Evolutionary conservation across 768 basidiomycete genomes (phyloP).

Genomic region (Naganishia onofrii): DNA sequence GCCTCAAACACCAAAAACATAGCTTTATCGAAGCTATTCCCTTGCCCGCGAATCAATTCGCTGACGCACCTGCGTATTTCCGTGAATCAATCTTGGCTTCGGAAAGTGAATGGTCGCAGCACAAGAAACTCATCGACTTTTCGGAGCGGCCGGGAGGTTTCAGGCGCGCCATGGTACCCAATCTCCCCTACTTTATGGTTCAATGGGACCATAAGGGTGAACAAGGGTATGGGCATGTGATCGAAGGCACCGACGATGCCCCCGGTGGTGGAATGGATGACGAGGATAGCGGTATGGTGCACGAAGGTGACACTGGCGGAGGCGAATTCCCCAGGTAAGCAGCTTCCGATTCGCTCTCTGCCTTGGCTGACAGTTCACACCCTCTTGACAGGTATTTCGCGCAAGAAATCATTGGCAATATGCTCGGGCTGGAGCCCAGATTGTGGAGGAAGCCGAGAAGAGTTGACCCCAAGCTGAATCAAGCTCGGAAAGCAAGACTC

Average conservation of each 20-base stretch:
- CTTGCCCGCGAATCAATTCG: conserved; percentile 80
- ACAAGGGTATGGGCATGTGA: conserved; percentile 96
- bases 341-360: not conserved
- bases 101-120: conserved; percentile 96
- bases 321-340: conserved; percentile 82
- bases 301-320: conserved; percentile 84
- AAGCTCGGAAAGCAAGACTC: conserved; percentile 67
- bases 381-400: conserved; percentile 75
- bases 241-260: conserved; percentile 78
- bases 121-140: conserved; percentile 96
- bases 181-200: conserved; percentile 97
- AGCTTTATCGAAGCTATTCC: conserved; percentile 93
- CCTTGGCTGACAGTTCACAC: not conserved
- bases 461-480: conserved; percentile 68
- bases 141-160: conserved; percentile 85
- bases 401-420: conserved; percentile 86
- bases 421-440: conserved; percentile 80
- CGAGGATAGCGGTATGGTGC: conserved; percentile 65
- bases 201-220: conserved; percentile 98
- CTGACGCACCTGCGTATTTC: conserved; percentile 88
- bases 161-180: conserved; percentile 89
- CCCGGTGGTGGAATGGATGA: conserved; percentile 57
- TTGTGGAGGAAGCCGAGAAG: conserved; percentile 77
- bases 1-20: conserved; percentile 81
- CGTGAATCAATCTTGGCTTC: conserved; percentile 91